A percentile compares a stretch with the other conserved stretches of the same genome.
These are phyloP conservation scores for Calcarisporium arbuscula DNA, from an alignment of 2,329 filamentous ascomycete species.

Conservation along the genomic window DNA sequence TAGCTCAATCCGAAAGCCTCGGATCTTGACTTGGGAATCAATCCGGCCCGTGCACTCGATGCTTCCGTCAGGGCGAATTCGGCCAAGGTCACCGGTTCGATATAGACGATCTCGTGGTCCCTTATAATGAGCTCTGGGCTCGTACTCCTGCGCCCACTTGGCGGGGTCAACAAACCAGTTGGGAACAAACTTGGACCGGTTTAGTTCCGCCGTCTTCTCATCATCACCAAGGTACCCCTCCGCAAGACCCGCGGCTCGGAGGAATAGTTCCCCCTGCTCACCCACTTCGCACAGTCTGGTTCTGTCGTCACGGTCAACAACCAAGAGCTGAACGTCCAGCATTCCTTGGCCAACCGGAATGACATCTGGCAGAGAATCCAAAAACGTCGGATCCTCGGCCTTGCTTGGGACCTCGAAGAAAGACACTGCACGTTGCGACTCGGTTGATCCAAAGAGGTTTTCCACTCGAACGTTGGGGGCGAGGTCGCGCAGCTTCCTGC, in stretches of 20 bases:
- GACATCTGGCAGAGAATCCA: conserved; percentile 53
- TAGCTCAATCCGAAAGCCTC: conserved; percentile 91
- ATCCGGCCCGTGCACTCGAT: conserved; percentile 74
- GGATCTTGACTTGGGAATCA: conserved; percentile 91
- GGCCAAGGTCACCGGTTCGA: conserved; percentile 78
- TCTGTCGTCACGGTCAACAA: conserved; percentile 64
- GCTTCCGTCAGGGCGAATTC: conserved; percentile 63
- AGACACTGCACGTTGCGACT: conserved; percentile 73
- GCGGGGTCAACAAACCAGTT: conserved; percentile 82
- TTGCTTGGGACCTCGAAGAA: conserved; percentile 72
- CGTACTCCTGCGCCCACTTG: conserved; percentile 58
- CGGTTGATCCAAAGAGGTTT: conserved; percentile 86
- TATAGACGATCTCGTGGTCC: conserved; percentile 84
- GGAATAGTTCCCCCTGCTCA: conserved; percentile 77
- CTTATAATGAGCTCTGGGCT: conserved; percentile 67
- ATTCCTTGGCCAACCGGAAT: conserved; percentile 84
- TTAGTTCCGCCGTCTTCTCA: conserved; percentile 54
- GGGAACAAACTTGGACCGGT: conserved; percentile 77
- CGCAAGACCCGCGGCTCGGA: conserved; percentile 76
- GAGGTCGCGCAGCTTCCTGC: conserved; percentile 65
- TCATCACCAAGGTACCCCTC: conserved; percentile 66
- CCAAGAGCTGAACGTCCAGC: conserved; percentile 79
- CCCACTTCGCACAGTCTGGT: conserved; percentile 70
- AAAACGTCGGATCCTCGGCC: conserved; percentile 48
- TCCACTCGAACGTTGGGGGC: conserved; percentile 70